A percentile compares a stretch with the other conserved stretches of the same genome.
phyloP scores from a whole-genome alignment of 768 basidiomycete genomes.

The Mycena pura region DNA sequence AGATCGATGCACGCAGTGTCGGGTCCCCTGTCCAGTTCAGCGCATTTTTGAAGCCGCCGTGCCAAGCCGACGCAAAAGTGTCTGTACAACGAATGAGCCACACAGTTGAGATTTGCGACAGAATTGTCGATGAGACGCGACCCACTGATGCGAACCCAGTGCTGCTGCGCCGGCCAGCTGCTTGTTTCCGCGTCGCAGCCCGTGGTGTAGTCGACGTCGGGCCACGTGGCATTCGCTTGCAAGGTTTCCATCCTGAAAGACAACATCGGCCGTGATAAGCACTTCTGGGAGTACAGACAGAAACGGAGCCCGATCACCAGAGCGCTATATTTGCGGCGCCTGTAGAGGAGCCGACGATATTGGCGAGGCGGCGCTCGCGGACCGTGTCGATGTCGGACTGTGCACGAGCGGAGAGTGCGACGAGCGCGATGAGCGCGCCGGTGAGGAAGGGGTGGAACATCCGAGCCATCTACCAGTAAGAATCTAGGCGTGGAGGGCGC shows the following conservation, averaged over 20 bases:
- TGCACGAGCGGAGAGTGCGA: background rate
- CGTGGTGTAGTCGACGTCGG: slow-evolving; percentile 56
- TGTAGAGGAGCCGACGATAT: slow-evolving; percentile 48
- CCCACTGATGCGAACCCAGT: slow-evolving; percentile 56
- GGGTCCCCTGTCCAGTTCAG: slow-evolving; percentile 45
- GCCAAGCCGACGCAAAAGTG: slow-evolving; percentile 57
- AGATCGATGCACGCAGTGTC: slow-evolving; percentile 39
- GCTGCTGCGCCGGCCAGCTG: slow-evolving; percentile 64
- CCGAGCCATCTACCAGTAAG: too few species aligned
- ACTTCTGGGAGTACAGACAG: background rate
- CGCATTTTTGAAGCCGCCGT: slow-evolving; percentile 51
- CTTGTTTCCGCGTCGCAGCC: slow-evolving; percentile 59
- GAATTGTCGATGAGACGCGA: background rate
- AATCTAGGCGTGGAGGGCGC: too few species aligned
- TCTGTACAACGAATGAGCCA: slow-evolving; percentile 34
- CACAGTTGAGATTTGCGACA: background rate
- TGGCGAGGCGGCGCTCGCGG: slow-evolving; percentile 43
- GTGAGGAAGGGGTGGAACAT: background rate
- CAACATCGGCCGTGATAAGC: slow-evolving; percentile 4
- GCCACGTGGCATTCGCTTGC: slow-evolving; percentile 49
- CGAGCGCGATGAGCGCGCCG: background rate
- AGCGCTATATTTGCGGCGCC: slow-evolving; percentile 44
- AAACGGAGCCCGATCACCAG: slow-evolving; percentile 34
- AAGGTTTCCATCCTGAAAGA: slow-evolving; percentile 38
- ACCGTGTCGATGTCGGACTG: slow-evolving; percentile 42